Evolutionary conservation across 331 rosid genomes (phyloP).

Genomic region (Rhamnella rubrinervis): DNA sequence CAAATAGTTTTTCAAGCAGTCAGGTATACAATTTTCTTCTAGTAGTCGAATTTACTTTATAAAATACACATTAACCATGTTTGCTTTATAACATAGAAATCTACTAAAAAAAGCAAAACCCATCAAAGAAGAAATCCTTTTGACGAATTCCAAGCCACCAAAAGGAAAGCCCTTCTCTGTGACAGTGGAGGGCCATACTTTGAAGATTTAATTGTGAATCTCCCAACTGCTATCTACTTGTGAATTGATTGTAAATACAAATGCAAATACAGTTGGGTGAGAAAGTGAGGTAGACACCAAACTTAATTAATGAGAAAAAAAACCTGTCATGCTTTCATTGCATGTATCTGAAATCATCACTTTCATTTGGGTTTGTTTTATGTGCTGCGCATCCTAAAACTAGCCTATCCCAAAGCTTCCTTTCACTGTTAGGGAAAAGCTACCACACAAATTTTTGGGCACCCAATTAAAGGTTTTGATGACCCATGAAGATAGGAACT

Average conservation of each 20-base stretch:
- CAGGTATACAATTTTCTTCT: too few species aligned
- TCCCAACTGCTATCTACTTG: slow-evolving; percentile 39
- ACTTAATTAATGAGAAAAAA: background rate
- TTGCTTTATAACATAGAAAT: too few species aligned
- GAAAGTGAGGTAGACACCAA: slow-evolving; percentile 11
- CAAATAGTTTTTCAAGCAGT: too few species aligned
- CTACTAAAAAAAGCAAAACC: background rate
- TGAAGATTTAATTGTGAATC: slow-evolving; percentile 20
- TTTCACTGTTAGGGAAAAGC: slow-evolving; percentile 9
- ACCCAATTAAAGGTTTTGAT: slow-evolving; percentile 1
- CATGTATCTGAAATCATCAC: slow-evolving; percentile 15
- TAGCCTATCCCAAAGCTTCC: slow-evolving; percentile 4
- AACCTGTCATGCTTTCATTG: slow-evolving; percentile 22
- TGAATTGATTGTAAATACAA: slow-evolving; percentile 33
- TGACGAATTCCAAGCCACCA: slow-evolving; percentile 6
- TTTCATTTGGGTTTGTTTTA: background rate
- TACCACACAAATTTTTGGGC: background rate
- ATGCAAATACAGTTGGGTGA: slow-evolving; percentile 32
- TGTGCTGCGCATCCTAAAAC: too few species aligned
- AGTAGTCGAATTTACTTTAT: too few species aligned
- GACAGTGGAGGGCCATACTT: background rate
- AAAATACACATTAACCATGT: too few species aligned
- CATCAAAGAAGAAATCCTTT: background rate
- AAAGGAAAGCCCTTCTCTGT: slow-evolving; percentile 2
- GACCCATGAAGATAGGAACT: background rate